phyloP scores from a whole-genome alignment of 306 rosid genomes.

The cucumber (Cucumis sativus) region Cucumber_9930_V3 NC_026659.2:24653501-24654000 shows the following conservation, averaged over 20 bases:
- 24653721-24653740: conserved; percentile 35
- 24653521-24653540: no score
- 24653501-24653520: no score
- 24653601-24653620: neutral
- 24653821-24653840: conserved; percentile 49
- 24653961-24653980: neutral
- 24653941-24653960: neutral
- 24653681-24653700: conserved; percentile 6
- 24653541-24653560: no score
- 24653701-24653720: conserved; percentile 2
- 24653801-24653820: conserved; percentile 60
- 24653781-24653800: conserved; percentile 1
- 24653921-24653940: conserved; percentile 52
- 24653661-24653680: neutral
- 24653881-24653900: conserved; percentile 37
- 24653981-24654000: neutral
- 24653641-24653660: neutral
- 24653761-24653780: conserved; percentile 28
- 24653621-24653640: neutral
- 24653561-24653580: neutral
- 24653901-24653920: conserved; percentile 70
- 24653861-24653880: conserved; percentile 33
- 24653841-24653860: conserved; percentile 45
- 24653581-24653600: neutral
- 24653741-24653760: conserved; percentile 36